Evolutionary conservation across 768 basidiomycete species (phyloP).

Genomic region (Kwoniella heveanensis): DNA sequence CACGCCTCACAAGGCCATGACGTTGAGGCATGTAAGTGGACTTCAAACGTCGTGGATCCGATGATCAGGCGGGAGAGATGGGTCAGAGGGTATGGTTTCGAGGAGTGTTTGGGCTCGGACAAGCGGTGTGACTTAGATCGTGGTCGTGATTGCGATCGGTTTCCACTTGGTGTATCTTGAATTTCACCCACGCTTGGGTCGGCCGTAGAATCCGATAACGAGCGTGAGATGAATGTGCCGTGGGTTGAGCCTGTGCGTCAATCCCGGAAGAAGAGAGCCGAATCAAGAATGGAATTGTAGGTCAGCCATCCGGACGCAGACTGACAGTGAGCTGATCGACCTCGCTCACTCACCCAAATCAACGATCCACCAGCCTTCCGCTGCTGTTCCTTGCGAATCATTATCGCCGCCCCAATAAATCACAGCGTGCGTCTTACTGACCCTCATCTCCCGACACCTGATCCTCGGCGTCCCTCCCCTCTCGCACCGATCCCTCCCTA

Average conservation of each 20-base stretch:
- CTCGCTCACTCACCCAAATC: constrained; percentile 54
- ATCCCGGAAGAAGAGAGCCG: too few species aligned
- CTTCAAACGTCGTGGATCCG: constrained; percentile 42
- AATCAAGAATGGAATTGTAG: too few species aligned
- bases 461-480: constrained; percentile 35
- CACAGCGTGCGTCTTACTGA: constrained; percentile 52
- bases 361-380: constrained; percentile 49
- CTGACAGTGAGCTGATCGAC: too few species aligned
- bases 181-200: too few species aligned
- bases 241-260: constrained; percentile 49
- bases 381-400: background rate
- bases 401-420: constrained; percentile 37
- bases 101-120: constrained; percentile 41
- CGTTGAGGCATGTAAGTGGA: constrained; percentile 46
- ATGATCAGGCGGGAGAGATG: constrained; percentile 40
- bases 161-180: too few species aligned
- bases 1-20: constrained; percentile 52
- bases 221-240: constrained; percentile 40
- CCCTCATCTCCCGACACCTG: constrained; percentile 48
- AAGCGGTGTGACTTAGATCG: constrained; percentile 27
- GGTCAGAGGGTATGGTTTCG: constrained; percentile 30
- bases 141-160: too few species aligned
- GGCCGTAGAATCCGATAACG: background rate
- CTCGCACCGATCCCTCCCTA: constrained; percentile 49
- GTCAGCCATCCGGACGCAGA: too few species aligned